phyloP scores from a whole-genome alignment of 148 eudicot genomes.

The Vaccinium macrocarpon region DNA sequence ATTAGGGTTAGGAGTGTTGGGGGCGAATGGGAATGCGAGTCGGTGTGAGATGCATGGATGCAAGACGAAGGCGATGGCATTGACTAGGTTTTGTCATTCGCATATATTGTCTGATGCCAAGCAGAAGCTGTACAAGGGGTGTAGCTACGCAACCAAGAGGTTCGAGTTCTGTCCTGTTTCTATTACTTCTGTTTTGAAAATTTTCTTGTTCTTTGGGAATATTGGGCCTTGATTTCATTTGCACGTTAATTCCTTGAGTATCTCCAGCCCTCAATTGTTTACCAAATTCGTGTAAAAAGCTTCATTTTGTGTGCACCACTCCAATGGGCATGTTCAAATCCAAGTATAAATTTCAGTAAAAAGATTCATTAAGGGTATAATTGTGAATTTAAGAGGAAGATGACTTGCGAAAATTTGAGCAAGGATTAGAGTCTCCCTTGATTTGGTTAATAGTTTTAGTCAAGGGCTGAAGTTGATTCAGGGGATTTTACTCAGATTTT shows the following conservation, averaged over 20 bases:
- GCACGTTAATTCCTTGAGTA: background rate
- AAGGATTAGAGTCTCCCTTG: too few relatives aligned
- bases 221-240: background rate
- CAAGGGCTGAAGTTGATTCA: too few relatives aligned
- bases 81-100: constrained; percentile 45
- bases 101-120: constrained; percentile 51
- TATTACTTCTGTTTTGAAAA: background rate
- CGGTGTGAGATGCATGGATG: constrained; percentile 47
- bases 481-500: too few relatives aligned
- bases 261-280: too few relatives aligned
- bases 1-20: constrained; percentile 35
- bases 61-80: constrained; percentile 53
- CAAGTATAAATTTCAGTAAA: too few relatives aligned
- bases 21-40: constrained; percentile 12
- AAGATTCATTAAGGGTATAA: too few relatives aligned
- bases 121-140: constrained; percentile 50
- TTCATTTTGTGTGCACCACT: too few relatives aligned
- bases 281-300: too few relatives aligned
- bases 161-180: constrained; percentile 13
- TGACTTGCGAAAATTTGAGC: too few relatives aligned
- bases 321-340: too few relatives aligned
- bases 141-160: constrained; percentile 44
- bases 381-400: too few relatives aligned
- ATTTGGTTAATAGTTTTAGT: too few relatives aligned
- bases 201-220: background rate